These are phyloP conservation scores for Debaryomyces psychrophilus DNA, from an alignment of 1,139 yeast species.

Conservation along the genomic window DNA sequence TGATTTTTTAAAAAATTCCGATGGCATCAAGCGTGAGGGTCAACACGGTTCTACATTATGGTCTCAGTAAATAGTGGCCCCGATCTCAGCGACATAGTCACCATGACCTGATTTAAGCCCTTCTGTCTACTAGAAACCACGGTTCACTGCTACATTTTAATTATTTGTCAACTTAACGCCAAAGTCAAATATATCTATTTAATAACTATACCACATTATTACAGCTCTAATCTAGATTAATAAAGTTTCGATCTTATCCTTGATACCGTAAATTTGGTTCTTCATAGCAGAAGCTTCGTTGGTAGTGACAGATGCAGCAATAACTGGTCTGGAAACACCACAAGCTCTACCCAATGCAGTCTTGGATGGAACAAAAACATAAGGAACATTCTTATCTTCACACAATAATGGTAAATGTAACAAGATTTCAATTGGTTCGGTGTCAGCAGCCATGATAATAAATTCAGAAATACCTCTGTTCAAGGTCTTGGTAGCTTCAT, in stretches of 20 bases:
- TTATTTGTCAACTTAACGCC: not conserved
- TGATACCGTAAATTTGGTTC: conserved; percentile 94
- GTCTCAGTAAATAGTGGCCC: not conserved
- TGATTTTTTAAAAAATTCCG: conserved; percentile 5
- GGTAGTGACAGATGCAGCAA: conserved; percentile 97
- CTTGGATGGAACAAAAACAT: conserved; percentile 97
- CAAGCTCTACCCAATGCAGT: conserved; percentile 99
- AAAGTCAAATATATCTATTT: conserved; percentile 2
- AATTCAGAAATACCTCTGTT: conserved; percentile 99
- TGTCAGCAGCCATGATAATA: conserved; percentile 99
- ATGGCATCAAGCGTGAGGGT: conserved; percentile 4
- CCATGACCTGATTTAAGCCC: not conserved
- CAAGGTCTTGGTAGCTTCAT: conserved; percentile 98
- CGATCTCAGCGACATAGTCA: not conserved
- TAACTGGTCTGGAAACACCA: conserved; percentile 99
- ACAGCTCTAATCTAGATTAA: conserved; percentile 60
- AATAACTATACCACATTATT: not conserved
- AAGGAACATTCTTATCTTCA: conserved; percentile 99
- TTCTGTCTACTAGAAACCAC: not conserved
- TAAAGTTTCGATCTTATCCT: conserved; percentile 98
- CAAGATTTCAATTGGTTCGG: conserved; percentile 98
- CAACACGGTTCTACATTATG: not conserved
- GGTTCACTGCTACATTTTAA: not conserved
- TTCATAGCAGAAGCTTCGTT: conserved; percentile 98
- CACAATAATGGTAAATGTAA: conserved; percentile 96